Base-by-base conservation (phyloP, 768 basidiomycete species). In the Boletus speciosus region DNA sequence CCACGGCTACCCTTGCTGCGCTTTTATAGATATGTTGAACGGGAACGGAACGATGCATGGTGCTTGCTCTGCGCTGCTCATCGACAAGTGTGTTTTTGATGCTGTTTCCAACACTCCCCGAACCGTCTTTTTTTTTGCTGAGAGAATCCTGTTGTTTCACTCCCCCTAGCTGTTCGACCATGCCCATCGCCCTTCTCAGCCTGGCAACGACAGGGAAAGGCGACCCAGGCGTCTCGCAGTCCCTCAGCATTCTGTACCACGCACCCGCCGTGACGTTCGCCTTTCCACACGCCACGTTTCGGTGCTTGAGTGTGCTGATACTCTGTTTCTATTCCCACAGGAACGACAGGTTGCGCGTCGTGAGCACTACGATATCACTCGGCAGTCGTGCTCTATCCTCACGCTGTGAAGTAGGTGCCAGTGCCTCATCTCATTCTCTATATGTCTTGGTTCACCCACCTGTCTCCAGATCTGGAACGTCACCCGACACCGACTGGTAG, bases 211-310 rank as follows among this genome's bases (percentile, higher is more conserved):
- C 51, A 61, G 61, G 66, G 47, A 51, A 68, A 57, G 45, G 60
- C 48, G 38, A 72, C 64, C 19, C 52, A 0, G 66, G 71, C 31
- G 82, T 83, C 8, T 81, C 81, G 0, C 80, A 81, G 58, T 75
- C 80, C 1, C 62, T 83, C 41, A 77, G 81, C 42, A 67, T 82
- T 6, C 70, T 80, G 19, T 83, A 80, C 51, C 82, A 83, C 52
- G 78, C 82, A 47, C 82, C 82, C n/a, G 82, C 81, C 21, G 57
- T 58, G 10, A 27, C 73, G 82, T 82, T 37, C 34, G 63, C 54
- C 27, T 6, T 19, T 43, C 25, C 19, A 12, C 36, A 9, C 19
- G 12, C 3, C 16, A n/a, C 7, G 15, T 11, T 31, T 34, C 8
- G n/a, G 38, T 47, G 36, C n/a, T 14, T 15, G 29, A 14, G 9